Conservation (phyloP, 352 stramenopile species). For the Globisporangium carolinianum region DNA sequence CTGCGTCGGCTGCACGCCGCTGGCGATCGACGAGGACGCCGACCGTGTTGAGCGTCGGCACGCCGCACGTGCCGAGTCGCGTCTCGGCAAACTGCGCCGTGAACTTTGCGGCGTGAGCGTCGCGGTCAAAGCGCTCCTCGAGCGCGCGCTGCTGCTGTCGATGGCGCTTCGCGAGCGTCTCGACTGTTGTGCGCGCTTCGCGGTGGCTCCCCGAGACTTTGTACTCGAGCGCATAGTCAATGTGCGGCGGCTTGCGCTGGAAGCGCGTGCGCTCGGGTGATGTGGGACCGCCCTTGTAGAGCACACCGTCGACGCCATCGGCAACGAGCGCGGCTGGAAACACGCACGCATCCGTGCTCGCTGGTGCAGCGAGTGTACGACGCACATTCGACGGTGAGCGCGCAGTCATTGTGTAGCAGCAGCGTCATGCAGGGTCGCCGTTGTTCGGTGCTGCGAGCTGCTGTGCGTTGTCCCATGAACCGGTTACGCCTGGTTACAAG, state of each 20-base stretch:
- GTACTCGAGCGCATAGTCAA: conserved; percentile 52
- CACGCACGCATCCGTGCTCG: conserved; percentile 8
- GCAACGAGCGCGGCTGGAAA: conserved; percentile 17
- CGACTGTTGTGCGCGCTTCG: conserved; percentile 37
- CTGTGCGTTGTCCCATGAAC: too few relatives aligned
- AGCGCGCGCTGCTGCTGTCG: conserved; percentile 35
- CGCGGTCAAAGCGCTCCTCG: conserved; percentile 47
- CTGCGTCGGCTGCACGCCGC: conserved; percentile 5
- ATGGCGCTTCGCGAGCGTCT: conserved; percentile 40
- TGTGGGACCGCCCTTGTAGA: conserved; percentile 30
- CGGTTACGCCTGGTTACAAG: too few relatives aligned
- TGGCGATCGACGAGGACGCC: conserved; percentile 46
- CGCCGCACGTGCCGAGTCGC: conserved; percentile 47
- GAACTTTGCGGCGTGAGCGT: conserved; percentile 29
- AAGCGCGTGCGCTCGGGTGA: conserved; percentile 15
- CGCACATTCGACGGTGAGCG: background rate
- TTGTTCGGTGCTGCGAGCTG: too few relatives aligned
- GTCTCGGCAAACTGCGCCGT: conserved; percentile 50
- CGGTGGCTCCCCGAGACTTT: conserved; percentile 34
- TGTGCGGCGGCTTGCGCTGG: conserved; percentile 46
- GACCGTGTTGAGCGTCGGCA: conserved; percentile 63
- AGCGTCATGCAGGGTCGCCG: too few relatives aligned
- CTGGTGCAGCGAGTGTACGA: background rate
- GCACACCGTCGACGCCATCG: conserved; percentile 36
- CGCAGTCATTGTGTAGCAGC: too few relatives aligned